Conservation (phyloP, 2,329 filamentous ascomycete genomes). For the Fusarium fracticaudum region DNA sequence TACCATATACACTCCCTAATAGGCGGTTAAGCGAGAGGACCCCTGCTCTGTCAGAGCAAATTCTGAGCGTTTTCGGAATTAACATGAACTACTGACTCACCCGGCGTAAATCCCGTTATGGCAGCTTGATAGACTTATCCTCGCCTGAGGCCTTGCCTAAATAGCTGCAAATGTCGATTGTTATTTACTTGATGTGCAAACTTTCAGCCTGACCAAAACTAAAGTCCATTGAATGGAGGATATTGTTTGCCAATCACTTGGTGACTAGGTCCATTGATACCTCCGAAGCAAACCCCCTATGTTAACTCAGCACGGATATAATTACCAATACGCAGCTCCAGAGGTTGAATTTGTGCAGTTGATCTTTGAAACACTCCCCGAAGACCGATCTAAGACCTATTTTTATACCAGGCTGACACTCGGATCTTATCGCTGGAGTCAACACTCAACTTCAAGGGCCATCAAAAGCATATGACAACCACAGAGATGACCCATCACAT, state of each 20-base stretch:
- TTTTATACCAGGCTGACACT: neutral
- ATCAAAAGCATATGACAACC: conserved; percentile 16
- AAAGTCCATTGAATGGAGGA: neutral
- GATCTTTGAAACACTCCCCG: neutral
- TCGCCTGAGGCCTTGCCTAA: neutral
- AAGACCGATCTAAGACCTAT: neutral
- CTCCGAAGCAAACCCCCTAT: neutral
- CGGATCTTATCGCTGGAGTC: neutral
- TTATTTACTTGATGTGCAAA: neutral
- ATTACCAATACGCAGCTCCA: neutral
- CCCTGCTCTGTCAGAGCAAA: neutral
- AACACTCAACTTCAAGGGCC: neutral
- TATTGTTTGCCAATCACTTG: neutral
- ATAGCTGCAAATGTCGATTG: neutral
- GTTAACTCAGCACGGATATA: neutral
- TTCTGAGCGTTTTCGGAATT: neutral
- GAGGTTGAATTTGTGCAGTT: neutral
- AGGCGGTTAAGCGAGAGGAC: neutral
- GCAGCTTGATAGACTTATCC: conserved; percentile 14
- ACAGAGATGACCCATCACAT: conserved; percentile 36
- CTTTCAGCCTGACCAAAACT: neutral
- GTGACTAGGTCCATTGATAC: neutral
- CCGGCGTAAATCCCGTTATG: conserved; percentile 25
- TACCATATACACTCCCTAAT: neutral
- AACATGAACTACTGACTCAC: conserved; percentile 29